Conservation (phyloP, 1,284 basidiomycete species). For the Coniophora puteana region DNA sequence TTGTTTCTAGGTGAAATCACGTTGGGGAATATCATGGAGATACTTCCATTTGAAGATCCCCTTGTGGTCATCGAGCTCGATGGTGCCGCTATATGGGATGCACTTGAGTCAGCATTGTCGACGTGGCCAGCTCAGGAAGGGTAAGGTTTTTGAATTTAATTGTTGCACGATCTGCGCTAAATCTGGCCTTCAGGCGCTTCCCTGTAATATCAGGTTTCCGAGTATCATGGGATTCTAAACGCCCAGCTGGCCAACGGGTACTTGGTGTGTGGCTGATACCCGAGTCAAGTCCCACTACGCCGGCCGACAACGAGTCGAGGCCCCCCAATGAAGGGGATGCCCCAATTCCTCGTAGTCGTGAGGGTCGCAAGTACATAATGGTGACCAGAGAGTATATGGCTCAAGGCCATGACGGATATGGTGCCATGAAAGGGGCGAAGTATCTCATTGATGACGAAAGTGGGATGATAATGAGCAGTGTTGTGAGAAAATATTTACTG, state of each 20-base stretch:
- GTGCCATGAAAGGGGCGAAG: constrained; percentile 59
- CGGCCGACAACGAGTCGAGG: constrained; percentile 33
- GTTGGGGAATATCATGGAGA: constrained; percentile 83
- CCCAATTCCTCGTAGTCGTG: constrained; percentile 49
- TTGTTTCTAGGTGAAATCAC: constrained; percentile 59
- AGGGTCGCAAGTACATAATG: constrained; percentile 66
- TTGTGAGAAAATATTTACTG: constrained; percentile 84
- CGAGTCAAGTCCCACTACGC: constrained; percentile 40
- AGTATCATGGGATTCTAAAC: constrained; percentile 83
- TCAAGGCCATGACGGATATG: constrained; percentile 80
- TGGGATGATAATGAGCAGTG: constrained; percentile 76
- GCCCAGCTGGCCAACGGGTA: constrained; percentile 67
- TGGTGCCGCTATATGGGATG: constrained; percentile 79
- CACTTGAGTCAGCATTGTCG: constrained; percentile 71
- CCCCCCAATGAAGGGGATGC: constrained; percentile 44
- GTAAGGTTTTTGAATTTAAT: constrained; percentile 33
- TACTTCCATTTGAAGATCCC: constrained; percentile 88
- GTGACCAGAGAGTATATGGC: constrained; percentile 79
- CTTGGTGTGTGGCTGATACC: constrained; percentile 66
- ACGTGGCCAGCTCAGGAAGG: constrained; percentile 93
- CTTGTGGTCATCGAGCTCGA: constrained; percentile 81
- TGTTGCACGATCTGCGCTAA: constrained; percentile 4
- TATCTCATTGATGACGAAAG: constrained; percentile 84
- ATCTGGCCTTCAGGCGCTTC: constrained; percentile 62
- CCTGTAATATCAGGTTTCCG: constrained; percentile 86